Conservation (phyloP, 2,329 filamentous ascomycete species). For the Nemania abortiva region DNA sequence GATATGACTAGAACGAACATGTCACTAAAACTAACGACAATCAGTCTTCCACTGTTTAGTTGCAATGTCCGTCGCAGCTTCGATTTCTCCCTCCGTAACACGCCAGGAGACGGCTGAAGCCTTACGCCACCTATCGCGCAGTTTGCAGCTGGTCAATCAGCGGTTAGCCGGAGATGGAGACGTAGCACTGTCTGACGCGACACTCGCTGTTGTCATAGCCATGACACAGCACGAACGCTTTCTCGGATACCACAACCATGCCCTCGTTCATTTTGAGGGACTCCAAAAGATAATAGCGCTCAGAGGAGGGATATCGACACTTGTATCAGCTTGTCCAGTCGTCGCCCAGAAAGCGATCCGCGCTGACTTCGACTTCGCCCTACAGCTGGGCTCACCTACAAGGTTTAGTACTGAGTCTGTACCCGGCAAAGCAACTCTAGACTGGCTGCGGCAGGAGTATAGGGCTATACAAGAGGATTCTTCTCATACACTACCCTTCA, state of each 20-base stretch:
- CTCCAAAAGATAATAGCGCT: slow-evolving; percentile 49
- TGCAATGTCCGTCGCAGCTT: slow-evolving; percentile 40
- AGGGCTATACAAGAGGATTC: not conserved
- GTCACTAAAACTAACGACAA: slow-evolving; percentile 1
- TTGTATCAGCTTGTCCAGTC: slow-evolving; percentile 36
- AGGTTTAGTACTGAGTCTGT: slow-evolving; percentile 30
- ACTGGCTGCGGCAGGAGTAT: slow-evolving; percentile 15
- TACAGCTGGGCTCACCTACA: slow-evolving; percentile 42
- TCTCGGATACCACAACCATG: slow-evolving; percentile 41
- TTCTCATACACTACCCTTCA: not conserved
- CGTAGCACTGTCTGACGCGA: slow-evolving; percentile 46
- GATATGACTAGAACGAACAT: not conserved
- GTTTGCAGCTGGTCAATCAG: slow-evolving; percentile 48
- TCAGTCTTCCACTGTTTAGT: slow-evolving; percentile 49
- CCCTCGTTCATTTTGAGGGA: slow-evolving; percentile 50
- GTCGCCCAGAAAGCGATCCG: slow-evolving; percentile 45
- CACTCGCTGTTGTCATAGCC: slow-evolving; percentile 48
- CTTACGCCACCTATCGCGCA: slow-evolving; percentile 45
- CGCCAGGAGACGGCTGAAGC: slow-evolving; percentile 36
- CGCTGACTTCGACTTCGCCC: slow-evolving; percentile 46
- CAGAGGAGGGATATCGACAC: slow-evolving; percentile 47
- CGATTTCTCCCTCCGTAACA: slow-evolving; percentile 4
- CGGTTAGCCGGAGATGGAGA: slow-evolving; percentile 39
- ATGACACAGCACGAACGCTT: slow-evolving; percentile 47
- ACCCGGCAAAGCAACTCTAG: slow-evolving; percentile 16